phyloP scores from a whole-genome alignment of 345 rosid species.

The Lepidium didymum region DNA sequence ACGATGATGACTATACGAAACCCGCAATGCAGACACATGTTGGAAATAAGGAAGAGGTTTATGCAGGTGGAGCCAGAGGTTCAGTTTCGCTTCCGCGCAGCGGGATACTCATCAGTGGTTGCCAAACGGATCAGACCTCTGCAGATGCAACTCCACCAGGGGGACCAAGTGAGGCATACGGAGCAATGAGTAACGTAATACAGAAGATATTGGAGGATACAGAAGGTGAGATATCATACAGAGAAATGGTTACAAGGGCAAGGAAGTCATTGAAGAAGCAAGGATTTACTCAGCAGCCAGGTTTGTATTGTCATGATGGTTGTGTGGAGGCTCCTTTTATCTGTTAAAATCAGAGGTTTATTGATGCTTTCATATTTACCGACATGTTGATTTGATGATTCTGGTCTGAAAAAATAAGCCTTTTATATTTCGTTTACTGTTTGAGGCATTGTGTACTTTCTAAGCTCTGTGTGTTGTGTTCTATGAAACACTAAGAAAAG shows the following conservation, averaged over 20 bases:
- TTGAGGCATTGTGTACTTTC: conserved; percentile 15
- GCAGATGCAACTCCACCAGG: conserved; percentile 93
- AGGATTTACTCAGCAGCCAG: conserved; percentile 92
- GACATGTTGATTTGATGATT: background rate
- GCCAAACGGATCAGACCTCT: conserved; percentile 89
- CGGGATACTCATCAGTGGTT: conserved; percentile 86
- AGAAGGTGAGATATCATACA: conserved; percentile 48
- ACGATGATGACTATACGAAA: conserved; percentile 57
- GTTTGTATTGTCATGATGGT: conserved; percentile 81
- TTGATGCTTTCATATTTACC: background rate
- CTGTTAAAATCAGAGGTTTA: conserved; percentile 7
- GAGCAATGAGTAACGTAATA: conserved; percentile 91
- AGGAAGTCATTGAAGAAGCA: conserved; percentile 58
- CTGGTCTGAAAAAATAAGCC: conserved; percentile 18
- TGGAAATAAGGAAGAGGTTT: conserved; percentile 61
- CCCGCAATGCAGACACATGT: conserved; percentile 70
- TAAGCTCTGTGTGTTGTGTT: conserved; percentile 1
- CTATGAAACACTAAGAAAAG: background rate
- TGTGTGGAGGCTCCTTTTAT: conserved; percentile 55
- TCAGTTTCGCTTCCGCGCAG: conserved; percentile 50
- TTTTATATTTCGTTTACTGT: background rate
- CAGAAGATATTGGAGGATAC: conserved; percentile 68
- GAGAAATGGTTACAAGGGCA: conserved; percentile 55
- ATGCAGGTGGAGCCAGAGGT: conserved; percentile 65
- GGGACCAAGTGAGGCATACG: conserved; percentile 57